phyloP scores from a whole-genome alignment of 805 yeast genomes.

The Lachancea lanzarotensis region DNA sequence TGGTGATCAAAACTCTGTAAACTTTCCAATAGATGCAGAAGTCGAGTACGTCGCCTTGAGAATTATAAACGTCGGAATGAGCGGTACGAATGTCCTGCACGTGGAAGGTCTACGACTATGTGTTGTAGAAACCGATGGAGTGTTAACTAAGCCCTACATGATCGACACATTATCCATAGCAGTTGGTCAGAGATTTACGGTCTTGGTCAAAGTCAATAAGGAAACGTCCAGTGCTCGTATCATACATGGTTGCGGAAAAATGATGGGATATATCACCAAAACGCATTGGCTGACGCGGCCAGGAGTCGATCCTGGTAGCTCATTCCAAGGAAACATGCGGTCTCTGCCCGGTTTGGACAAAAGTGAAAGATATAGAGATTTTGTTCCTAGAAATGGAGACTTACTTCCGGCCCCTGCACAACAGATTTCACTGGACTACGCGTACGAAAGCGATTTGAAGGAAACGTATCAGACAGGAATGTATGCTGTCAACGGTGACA shows the following conservation, averaged over 20 bases:
- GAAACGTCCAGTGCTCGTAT: slow-evolving; percentile 37
- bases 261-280: slow-evolving; percentile 42
- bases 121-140: slow-evolving; percentile 56
- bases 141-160: slow-evolving; percentile 43
- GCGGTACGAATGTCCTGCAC: slow-evolving; percentile 49
- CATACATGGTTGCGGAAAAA: slow-evolving; percentile 47
- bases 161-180: slow-evolving; percentile 47
- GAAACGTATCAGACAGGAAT: slow-evolving; percentile 39
- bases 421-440: slow-evolving; percentile 44
- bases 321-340: slow-evolving; percentile 34
- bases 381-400: slow-evolving; percentile 14
- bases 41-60: slow-evolving; percentile 42
- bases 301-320: background rate
- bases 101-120: slow-evolving; percentile 48
- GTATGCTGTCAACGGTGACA: slow-evolving; percentile 45
- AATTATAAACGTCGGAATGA: slow-evolving; percentile 50
- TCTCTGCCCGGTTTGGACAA: slow-evolving; percentile 29
- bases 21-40: slow-evolving; percentile 36
- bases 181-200: slow-evolving; percentile 74
- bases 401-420: slow-evolving; percentile 15
- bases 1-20: slow-evolving; percentile 16
- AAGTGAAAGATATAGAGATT: slow-evolving; percentile 18
- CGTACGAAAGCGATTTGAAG: slow-evolving; percentile 38
- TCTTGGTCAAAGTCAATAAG: slow-evolving; percentile 44
- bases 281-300: slow-evolving; percentile 16